Base-by-base conservation (phyloP, 106 monocot species). In the Posidonia australis region DNA sequence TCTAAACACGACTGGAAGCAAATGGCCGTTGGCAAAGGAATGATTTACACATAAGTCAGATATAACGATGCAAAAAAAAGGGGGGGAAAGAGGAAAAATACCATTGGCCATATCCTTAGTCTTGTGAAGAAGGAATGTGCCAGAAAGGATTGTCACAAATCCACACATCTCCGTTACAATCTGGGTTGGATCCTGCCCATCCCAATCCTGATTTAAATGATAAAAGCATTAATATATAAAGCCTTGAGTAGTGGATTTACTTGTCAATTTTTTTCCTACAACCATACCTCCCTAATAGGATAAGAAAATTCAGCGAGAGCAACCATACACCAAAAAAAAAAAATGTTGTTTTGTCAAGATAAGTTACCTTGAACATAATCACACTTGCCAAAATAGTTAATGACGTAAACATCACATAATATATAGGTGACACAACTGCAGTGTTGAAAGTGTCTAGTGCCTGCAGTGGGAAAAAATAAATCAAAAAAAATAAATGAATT, bases 81-180 rank as follows among this genome's bases (percentile, higher is more conserved):
- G n/a, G 21, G 56, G 14, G 36, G 2, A 32, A 46, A n/a, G 1
- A 60, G 6, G 12, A 23, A 19, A 13, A 49, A 21, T 30, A 77
- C 77, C 71, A 7, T 77, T 71, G 6, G 42, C 76, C 90, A 90
- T 81, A 59, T 86, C 90, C 60, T 89, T 86, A 2, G 86, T 90
- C 71, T 72, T 90, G 67, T 89, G 85, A 58, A 83, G 87, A 22
- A 87, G 83, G 70, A 87, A 87, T 25, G 80, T 87, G 46, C 87
- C 87, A 26, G 83, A 80, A 53, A 87, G 83, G 28, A 87, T 87
- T 1, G 75, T 83, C 65, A 87, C 77, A 59, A 87, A 87, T 12
- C 87, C 87, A 73, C 83, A 87, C 66, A 83, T 69, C 66, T 83
- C 87, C n/a, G 87, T 87, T 57, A 87, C 76, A 48, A 87, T 87